Evolutionary conservation across 2,329 filamentous ascomycete species (phyloP), one percentile per base, ranked within the genome.

Genomic region (Fusarium nematophilum): DNA sequence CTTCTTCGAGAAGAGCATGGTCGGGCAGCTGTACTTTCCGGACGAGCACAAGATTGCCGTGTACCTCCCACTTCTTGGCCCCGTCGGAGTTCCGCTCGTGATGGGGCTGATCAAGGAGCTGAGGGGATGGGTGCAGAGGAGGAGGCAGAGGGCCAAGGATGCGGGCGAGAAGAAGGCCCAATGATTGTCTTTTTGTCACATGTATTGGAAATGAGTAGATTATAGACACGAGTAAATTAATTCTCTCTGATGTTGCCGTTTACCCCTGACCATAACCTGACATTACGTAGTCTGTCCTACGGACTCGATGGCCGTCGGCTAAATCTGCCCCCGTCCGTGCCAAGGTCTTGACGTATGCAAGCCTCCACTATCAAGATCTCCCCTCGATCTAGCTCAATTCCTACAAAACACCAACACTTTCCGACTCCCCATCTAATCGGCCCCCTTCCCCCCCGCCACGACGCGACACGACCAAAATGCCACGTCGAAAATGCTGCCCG

Each of bases 1-100:
- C 0, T 99, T 99, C 76, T 99, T 99, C 67, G 95, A 99, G 76
- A 96, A 96, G 77, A 96, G 91, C 71, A 99, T 99, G 95, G 95
- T 99, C 10, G 95, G 93, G 0, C 95, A 98, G 78, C 89, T 98
- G 3, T 99, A 98, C 75, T 99, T 99, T 75, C 95, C 95, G 0
- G 95, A 99, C 71, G 95, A 99, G 78, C 95, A 99, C 75, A 99
- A 98, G 76, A 86, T 99, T 18, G 95, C 95, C 0, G 95, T 99
- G 1, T 99, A 99, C 73, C 77, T 99, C 67, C 95, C 95, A 1
- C 78, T 99, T 9, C 78, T 99, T 33, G 95, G 95, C 1, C 95
- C 95, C 0, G 88, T 98, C 33, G 93, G 91, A 5, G 94, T 98
- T 10, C 95, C 95, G 30, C 78, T 99, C 43, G 74, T 97, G 6